A percentile compares a stretch with the other conserved stretches of the same genome.
Evolutionary conservation across 345 rosid genomes (phyloP).

Genomic region (Corchorus olitorius): DNA sequence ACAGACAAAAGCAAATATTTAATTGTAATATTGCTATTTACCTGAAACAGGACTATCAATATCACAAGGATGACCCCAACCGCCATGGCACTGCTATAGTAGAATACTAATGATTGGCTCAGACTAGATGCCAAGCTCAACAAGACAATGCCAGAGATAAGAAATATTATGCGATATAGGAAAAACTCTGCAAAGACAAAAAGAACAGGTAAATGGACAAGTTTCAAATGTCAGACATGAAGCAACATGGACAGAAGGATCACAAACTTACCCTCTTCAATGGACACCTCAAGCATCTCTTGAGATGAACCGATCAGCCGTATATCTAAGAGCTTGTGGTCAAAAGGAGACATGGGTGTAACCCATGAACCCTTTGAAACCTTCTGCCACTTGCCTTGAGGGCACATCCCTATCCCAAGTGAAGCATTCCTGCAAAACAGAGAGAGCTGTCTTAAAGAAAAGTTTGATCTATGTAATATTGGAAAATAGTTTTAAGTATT

Average conservation of each 20-base stretch:
- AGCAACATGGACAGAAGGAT: constrained; percentile 6
- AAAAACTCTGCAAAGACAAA: constrained; percentile 56
- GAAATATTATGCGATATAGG: constrained; percentile 63
- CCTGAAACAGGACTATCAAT: constrained; percentile 90
- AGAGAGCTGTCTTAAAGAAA: neutral
- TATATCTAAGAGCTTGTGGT: constrained; percentile 71
- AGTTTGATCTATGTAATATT: neutral
- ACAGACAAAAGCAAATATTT: neutral
- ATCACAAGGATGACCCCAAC: constrained; percentile 86
- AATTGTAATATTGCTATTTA: constrained; percentile 19
- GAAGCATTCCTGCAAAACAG: constrained; percentile 68
- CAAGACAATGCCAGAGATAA: constrained; percentile 59
- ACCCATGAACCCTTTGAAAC: constrained; percentile 71
- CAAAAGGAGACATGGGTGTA: constrained; percentile 87
- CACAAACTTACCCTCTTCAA: constrained; percentile 58
- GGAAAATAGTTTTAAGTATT: constrained; percentile 3
- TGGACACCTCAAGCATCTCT: constrained; percentile 51
- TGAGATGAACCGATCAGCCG: constrained; percentile 49
- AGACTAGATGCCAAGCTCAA: constrained; percentile 61
- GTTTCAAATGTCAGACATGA: constrained; percentile 16
- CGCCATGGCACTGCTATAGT: constrained; percentile 92
- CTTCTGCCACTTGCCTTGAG: constrained; percentile 77
- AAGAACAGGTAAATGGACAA: constrained; percentile 2
- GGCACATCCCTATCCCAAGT: constrained; percentile 76
- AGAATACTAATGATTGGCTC: constrained; percentile 81